phyloP scores from a whole-genome alignment of 768 basidiomycete genomes.

The Boletus huronensis region DNA sequence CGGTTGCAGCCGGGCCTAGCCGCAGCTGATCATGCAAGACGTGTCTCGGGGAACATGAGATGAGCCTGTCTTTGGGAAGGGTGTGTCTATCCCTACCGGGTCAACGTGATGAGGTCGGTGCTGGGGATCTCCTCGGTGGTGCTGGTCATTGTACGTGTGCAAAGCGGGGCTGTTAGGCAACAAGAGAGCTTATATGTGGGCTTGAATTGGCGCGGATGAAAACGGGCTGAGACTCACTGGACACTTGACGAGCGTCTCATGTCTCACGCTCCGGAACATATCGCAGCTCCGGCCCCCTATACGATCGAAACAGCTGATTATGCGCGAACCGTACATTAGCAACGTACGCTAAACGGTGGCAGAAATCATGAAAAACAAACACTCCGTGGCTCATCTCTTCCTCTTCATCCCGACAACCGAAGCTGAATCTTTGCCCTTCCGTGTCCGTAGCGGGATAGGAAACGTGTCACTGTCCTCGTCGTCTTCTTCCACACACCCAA shows the following conservation, averaged over 20 bases:
- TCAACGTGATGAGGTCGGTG: slow-evolving; percentile 90
- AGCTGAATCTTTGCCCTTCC: slow-evolving; percentile 56
- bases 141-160: slow-evolving; percentile 25
- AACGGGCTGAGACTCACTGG: slow-evolving; percentile 13
- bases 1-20: slow-evolving; percentile 78
- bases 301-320: slow-evolving; percentile 12
- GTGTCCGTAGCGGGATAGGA: slow-evolving; percentile 65
- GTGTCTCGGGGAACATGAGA: slow-evolving; percentile 50
- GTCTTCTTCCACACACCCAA: slow-evolving; percentile 44
- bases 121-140: slow-evolving; percentile 59
- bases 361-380: slow-evolving; percentile 1
- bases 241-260: neutral
- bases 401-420: slow-evolving; percentile 53
- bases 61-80: neutral
- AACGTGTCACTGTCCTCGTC: slow-evolving; percentile 71
- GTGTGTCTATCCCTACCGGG: slow-evolving; percentile 53
- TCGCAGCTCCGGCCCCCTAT: neutral
- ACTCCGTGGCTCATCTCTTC: slow-evolving; percentile 50
- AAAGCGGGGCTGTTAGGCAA: neutral
- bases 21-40: slow-evolving; percentile 84
- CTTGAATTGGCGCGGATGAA: slow-evolving; percentile 14
- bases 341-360: slow-evolving; percentile 10
- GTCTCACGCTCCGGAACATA: slow-evolving; percentile 30
- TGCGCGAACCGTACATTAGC: slow-evolving; percentile 15
- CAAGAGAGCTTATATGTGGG: slow-evolving; percentile 7